Conservation (phyloP, 116 monocot species). For the Phalaenopsis hybrid region DNA sequence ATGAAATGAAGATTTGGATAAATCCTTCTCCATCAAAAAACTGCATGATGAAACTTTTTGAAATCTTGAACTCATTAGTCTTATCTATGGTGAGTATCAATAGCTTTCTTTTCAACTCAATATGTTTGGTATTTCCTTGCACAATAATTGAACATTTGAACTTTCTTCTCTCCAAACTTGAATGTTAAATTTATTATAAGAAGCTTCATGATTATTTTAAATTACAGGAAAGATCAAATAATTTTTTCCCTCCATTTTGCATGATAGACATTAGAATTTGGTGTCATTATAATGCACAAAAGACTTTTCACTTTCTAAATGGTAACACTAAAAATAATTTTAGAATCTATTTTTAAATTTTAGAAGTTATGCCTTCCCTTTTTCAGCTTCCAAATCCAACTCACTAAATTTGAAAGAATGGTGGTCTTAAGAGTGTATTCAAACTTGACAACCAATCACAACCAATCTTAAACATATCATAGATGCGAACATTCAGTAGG, state of each 20-base stretch:
- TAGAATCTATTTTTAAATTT: not conserved
- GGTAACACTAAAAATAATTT: not conserved
- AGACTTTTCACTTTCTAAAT: not conserved
- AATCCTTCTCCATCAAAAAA: no score
- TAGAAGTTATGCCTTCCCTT: not conserved
- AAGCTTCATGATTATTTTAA: no score
- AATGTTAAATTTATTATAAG: no score
- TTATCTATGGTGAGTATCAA: no score
- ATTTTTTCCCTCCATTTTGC: not conserved
- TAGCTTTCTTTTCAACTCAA: no score
- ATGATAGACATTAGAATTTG: not conserved
- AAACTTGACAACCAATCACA: not conserved
- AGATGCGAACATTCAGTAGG: not conserved
- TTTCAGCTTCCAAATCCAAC: not conserved
- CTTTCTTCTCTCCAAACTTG: no score
- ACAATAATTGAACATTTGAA: no score
- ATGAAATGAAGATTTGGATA: no score
- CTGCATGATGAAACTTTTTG: no score
- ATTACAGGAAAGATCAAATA: no score
- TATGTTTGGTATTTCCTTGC: no score
- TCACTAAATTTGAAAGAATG: not conserved
- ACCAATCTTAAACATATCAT: not conserved
- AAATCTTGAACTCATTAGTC: no score
- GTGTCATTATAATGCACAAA: not conserved
- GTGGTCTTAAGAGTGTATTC: not conserved